phyloP scores from a whole-genome alignment of 768 basidiomycete genomes.

The Pleurotus sapidus region DNA sequence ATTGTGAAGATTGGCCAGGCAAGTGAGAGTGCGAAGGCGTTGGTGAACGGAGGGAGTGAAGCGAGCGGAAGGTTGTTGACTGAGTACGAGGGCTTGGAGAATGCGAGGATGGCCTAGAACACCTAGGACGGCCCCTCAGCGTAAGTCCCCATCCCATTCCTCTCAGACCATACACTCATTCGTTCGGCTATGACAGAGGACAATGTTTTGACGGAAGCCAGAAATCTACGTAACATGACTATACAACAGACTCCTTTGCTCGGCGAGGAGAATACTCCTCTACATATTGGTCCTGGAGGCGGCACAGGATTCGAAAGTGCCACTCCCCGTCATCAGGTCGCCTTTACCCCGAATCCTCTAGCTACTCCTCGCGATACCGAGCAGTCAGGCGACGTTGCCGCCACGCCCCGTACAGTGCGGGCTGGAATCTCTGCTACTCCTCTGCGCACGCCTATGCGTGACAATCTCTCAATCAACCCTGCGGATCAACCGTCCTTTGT shows the following conservation, averaged over 20 bases:
- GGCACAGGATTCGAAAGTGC: conserved; percentile 95
- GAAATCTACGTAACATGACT: conserved; percentile 93
- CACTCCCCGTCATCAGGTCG: conserved; percentile 86
- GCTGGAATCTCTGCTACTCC: conserved; percentile 66
- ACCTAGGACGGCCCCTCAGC: conserved; percentile 89
- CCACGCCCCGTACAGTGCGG: conserved; percentile 48
- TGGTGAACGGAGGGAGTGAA: conserved; percentile 81
- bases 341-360: conserved; percentile 95
- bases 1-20: conserved; percentile 98
- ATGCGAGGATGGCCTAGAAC: conserved; percentile 92
- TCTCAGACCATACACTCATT: conserved; percentile 1
- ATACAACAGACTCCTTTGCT: conserved; percentile 90
- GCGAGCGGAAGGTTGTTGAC: conserved; percentile 85
- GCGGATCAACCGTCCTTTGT: conserved; percentile 50
- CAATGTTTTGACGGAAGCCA: conserved; percentile 90
- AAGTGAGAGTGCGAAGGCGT: conserved; percentile 82
- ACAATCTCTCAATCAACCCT: conserved; percentile 87
- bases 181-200: conserved; percentile 61
- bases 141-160: conserved; percentile 46
- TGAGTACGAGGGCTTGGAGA: conserved; percentile 88
- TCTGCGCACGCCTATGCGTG: conserved; percentile 91
- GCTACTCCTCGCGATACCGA: conserved; percentile 73
- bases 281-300: conserved; percentile 69
- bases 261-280: conserved; percentile 96
- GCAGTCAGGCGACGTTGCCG: conserved; percentile 36